A percentile compares a stretch with the other conserved stretches of the same genome.
phyloP scores from a whole-genome alignment of 2,329 filamentous ascomycete genomes.

The Colletotrichum graminicola region DNA sequence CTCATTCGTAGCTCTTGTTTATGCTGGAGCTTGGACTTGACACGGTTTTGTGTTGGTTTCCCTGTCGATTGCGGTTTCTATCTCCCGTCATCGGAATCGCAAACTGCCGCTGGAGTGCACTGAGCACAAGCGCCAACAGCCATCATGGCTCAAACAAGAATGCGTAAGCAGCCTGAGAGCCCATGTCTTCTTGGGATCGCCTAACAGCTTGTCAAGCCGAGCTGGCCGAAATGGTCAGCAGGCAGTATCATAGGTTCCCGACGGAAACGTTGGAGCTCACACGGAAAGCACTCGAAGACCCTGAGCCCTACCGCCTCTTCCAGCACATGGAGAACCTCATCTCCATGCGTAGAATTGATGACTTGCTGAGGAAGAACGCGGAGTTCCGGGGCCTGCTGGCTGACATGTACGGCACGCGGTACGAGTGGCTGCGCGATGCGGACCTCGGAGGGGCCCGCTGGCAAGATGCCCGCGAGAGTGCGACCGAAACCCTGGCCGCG shows the following conservation, averaged over 20 bases:
- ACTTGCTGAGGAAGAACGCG: constrained; percentile 7
- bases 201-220: constrained; percentile 32
- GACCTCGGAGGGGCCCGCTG: constrained; percentile 36
- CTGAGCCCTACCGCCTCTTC: constrained; percentile 32
- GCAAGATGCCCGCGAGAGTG: constrained; percentile 19
- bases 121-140: neutral
- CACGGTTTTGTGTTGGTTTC: neutral
- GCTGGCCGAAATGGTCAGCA: constrained; percentile 24
- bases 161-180: constrained; percentile 14
- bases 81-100: neutral
- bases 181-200: neutral
- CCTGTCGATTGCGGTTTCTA: neutral
- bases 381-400: constrained; percentile 23
- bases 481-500: neutral
- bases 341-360: constrained; percentile 26
- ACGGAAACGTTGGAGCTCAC: constrained; percentile 26
- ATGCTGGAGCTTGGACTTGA: neutral
- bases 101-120: neutral
- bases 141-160: constrained; percentile 35
- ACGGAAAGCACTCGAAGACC: constrained; percentile 10
- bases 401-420: constrained; percentile 30
- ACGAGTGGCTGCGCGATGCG: constrained; percentile 34
- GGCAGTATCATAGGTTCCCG: constrained; percentile 30
- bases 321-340: constrained; percentile 37
- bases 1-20: constrained; percentile 3